Evolutionary conservation across 2,329 filamentous ascomycete genomes (phyloP).

Genomic region (Fusarium subtropicale): DNA sequence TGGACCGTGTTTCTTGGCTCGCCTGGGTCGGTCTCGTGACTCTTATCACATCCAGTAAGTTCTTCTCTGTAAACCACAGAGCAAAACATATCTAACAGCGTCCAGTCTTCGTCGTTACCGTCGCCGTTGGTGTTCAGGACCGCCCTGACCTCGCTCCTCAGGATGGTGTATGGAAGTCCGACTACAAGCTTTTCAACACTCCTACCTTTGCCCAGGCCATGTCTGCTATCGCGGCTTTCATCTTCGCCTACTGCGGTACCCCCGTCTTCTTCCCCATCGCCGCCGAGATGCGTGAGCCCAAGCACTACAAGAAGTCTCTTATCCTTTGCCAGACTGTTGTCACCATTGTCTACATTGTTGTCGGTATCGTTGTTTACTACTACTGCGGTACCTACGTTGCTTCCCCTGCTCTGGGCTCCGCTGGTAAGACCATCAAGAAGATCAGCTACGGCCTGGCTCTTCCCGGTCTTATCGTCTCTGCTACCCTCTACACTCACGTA

Average conservation of each 20-base stretch:
- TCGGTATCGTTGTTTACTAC: constrained; percentile 58
- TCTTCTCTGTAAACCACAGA: accelerated
- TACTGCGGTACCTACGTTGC: constrained; percentile 61
- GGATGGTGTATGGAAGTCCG: constrained; percentile 46
- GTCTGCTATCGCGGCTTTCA: constrained; percentile 49
- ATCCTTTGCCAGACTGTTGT: constrained; percentile 47
- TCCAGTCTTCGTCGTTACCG: constrained; percentile 35
- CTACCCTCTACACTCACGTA: constrained; percentile 47
- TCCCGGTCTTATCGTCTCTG: constrained; percentile 47
- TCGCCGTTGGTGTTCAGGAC: constrained; percentile 41
- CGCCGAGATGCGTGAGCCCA: constrained; percentile 51
- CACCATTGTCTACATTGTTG: constrained; percentile 50
- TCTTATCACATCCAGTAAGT: constrained; percentile 35
- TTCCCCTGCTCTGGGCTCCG: constrained; percentile 61
- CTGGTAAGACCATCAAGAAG: constrained; percentile 57
- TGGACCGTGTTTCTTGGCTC: constrained; percentile 50
- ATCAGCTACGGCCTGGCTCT: constrained; percentile 56
- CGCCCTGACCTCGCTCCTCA: constrained; percentile 35
- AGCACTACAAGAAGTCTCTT: constrained; percentile 46
- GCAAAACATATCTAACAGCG: background rate
- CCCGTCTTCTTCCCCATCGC: constrained; percentile 52
- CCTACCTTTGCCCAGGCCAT: constrained; percentile 51
- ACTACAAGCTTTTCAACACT: constrained; percentile 49
- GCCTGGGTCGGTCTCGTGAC: constrained; percentile 46
- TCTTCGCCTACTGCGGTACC: constrained; percentile 55